phyloP scores from a whole-genome alignment of 2,329 filamentous ascomycete genomes.

The Fusarium robinianum region DNA sequence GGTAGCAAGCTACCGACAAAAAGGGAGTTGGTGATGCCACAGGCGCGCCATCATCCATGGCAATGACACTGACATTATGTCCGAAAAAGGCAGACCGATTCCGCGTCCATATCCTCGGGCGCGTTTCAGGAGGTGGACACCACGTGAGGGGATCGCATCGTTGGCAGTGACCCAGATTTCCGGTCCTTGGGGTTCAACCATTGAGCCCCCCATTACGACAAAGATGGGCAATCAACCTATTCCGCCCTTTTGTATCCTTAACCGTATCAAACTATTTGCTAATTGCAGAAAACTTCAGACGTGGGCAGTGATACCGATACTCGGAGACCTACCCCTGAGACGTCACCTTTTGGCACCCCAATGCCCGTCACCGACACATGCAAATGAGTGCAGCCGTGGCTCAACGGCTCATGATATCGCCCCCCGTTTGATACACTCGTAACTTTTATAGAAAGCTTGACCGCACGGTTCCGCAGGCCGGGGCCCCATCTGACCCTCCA shows the following conservation, averaged over 20 bases:
- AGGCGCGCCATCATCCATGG: slow-evolving; percentile 19
- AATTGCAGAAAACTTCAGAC: no score
- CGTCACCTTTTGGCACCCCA: slow-evolving; percentile 13
- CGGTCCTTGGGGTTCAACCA: slow-evolving; percentile 21
- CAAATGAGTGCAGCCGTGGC: slow-evolving; percentile 10
- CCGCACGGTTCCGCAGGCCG: slow-evolving; percentile 8
- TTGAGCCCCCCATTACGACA: slow-evolving; percentile 7
- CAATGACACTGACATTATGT: slow-evolving; percentile 15
- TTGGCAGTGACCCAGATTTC: slow-evolving; percentile 25
- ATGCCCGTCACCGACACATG: slow-evolving; percentile 16
- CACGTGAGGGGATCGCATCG: slow-evolving; percentile 26
- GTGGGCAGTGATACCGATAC: slow-evolving; percentile 7
- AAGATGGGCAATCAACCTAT: no score
- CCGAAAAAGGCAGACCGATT: slow-evolving; percentile 16
- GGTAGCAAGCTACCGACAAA: slow-evolving; percentile 12
- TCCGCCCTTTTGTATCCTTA: slow-evolving; percentile 6
- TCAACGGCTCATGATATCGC: no score
- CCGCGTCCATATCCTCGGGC: slow-evolving; percentile 26
- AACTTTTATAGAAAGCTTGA: slow-evolving; percentile 4
- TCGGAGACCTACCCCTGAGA: slow-evolving; percentile 16
- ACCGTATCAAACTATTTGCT: no score
- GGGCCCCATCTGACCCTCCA: no score
- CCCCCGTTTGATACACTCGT: slow-evolving; percentile 1
- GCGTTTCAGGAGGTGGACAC: slow-evolving; percentile 29
- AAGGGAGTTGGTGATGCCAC: slow-evolving; percentile 22